Conservation (phyloP, 2,329 filamentous ascomycete species). For the Ophiostoma sp. region DNA sequence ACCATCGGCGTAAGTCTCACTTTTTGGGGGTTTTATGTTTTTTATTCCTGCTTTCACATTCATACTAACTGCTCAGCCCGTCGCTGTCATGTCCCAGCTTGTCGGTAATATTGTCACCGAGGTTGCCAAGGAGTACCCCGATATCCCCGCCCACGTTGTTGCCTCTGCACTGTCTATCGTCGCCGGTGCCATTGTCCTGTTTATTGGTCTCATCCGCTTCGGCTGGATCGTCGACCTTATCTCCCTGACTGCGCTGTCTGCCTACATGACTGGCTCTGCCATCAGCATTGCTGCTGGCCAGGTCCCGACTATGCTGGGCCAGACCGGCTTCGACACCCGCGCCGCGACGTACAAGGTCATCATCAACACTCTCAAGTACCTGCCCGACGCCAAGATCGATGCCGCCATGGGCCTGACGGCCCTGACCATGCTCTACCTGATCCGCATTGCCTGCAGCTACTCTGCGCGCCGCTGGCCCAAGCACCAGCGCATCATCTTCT, state of each 20-base stretch:
- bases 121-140: constrained; percentile 52
- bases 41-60: constrained; percentile 21
- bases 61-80: constrained; percentile 44
- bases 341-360: constrained; percentile 76
- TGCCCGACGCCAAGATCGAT: constrained; percentile 65
- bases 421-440: constrained; percentile 68
- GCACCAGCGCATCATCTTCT: constrained; percentile 74
- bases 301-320: constrained; percentile 74
- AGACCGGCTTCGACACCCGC: constrained; percentile 57
- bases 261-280: constrained; percentile 95
- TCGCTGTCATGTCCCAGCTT: constrained; percentile 90
- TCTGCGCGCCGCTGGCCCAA: constrained; percentile 64
- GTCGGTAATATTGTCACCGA: constrained; percentile 74
- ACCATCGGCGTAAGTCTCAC: constrained; percentile 76
- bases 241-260: constrained; percentile 80
- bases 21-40: constrained; percentile 23
- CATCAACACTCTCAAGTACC: constrained; percentile 72
- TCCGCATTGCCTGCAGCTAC: constrained; percentile 60
- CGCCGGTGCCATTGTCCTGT: constrained; percentile 68
- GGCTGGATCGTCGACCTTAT: constrained; percentile 95
- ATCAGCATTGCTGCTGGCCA: constrained; percentile 84
- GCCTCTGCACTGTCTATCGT: constrained; percentile 76
- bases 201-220: constrained; percentile 70
- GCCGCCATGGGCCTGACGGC: constrained; percentile 85
- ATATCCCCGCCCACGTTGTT: constrained; percentile 59